Conservation (phyloP, 495 filamentous ascomycete genomes). For the Neurospora sp. region DNA sequence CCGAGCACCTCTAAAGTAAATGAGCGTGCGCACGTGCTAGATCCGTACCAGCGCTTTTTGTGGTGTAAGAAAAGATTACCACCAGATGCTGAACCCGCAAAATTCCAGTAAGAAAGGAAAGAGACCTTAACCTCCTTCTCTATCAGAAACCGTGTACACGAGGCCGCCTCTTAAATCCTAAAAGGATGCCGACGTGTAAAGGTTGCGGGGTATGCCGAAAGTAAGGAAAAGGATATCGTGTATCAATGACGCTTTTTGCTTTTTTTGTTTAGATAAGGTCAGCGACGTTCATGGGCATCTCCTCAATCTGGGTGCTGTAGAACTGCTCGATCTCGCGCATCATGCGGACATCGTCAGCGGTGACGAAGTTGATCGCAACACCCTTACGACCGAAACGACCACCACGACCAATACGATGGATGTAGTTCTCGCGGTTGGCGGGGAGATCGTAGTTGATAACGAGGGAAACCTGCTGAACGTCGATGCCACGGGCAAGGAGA, state of each 20-base stretch:
- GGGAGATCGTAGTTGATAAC: conserved; percentile 99
- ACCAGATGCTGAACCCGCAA: conserved; percentile 19
- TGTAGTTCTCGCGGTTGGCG: conserved; percentile 99
- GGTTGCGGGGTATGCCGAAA: conserved; percentile 18
- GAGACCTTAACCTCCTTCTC: conserved; percentile 7
- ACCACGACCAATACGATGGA: conserved; percentile 92
- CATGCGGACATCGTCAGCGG: conserved; percentile 93
- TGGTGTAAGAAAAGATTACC: conserved; percentile 9
- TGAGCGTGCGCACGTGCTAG: conserved; percentile 17
- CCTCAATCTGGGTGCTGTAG: conserved; percentile 97
- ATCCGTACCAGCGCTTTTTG: conserved; percentile 20
- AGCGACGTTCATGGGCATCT: conserved; percentile 97
- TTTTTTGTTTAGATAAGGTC: conserved; percentile 41
- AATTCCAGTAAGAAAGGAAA: conserved; percentile 10
- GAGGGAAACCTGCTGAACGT: conserved; percentile 97
- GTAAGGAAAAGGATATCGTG: conserved; percentile 11
- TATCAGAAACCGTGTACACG: conserved; percentile 18
- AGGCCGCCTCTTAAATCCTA: conserved; percentile 10
- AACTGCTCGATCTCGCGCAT: conserved; percentile 94
- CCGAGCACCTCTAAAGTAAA: conserved; percentile 21
- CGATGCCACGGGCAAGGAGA: conserved; percentile 95
- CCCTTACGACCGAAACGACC: conserved; percentile 97
- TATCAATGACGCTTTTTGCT: conserved; percentile 2
- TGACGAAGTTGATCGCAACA: conserved; percentile 99
- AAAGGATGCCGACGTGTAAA: conserved; percentile 15